phyloP scores from a whole-genome alignment of 139 green algal species.

The Tetradesmus lagerheimii region DNA sequence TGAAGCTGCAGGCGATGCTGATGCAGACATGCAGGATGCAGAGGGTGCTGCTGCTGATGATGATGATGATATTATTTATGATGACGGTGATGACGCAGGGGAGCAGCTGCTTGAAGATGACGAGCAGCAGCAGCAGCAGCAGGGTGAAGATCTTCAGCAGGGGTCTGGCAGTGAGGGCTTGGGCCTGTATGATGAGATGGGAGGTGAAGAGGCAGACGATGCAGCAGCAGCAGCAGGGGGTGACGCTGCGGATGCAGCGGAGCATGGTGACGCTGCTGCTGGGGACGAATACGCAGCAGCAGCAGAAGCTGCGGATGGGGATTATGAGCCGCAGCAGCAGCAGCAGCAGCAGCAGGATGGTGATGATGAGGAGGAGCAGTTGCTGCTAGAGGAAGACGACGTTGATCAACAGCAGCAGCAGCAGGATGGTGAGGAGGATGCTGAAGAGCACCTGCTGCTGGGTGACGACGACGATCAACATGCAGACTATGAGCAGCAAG shows the following conservation, averaged over 20 bases:
- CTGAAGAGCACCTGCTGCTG: background rate
- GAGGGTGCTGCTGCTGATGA: no score
- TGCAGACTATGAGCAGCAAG: background rate
- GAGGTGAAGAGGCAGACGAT: background rate
- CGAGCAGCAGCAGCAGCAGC: conserved; percentile 5
- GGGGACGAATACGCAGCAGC: background rate
- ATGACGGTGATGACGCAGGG: background rate
- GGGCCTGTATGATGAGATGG: background rate
- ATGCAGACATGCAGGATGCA: background rate
- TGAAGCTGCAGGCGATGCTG: background rate
- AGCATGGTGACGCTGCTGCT: background rate
- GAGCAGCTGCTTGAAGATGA: background rate
- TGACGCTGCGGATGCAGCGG: background rate
- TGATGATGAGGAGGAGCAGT: background rate
- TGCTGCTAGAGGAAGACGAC: background rate
- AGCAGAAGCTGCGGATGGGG: background rate
- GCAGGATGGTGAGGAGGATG: background rate
- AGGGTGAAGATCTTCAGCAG: background rate
- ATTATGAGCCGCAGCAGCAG: background rate
- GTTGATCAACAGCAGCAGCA: background rate
- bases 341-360: background rate
- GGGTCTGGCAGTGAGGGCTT: background rate
- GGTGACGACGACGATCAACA: background rate
- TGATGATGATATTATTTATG: no score
- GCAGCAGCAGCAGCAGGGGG: background rate